Base-by-base conservation (phyloP, 441 rosid species). In the Mallotus japonicus region DNA sequence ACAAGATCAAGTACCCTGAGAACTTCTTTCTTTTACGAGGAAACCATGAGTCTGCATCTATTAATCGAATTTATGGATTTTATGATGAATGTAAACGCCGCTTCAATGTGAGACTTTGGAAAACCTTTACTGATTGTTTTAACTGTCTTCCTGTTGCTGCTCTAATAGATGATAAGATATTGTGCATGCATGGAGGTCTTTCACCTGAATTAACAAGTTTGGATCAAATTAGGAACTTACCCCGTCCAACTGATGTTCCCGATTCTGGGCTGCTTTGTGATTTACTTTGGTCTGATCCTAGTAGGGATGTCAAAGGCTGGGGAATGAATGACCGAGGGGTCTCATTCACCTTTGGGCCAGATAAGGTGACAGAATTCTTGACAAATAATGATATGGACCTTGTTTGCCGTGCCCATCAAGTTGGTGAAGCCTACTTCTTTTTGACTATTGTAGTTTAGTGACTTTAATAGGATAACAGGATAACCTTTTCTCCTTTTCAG, bases 361-460 rank as follows among this genome's bases (percentile, higher is more conserved):
- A 92, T 79, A 89, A 79, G 82, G 98, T 94, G 67, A 77, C 90
- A 1, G 97, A 92, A 76, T 87, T 94, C 84, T 83, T 94, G 24
- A 69, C 79, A 16, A 88, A 81, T 60, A 94, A 89, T 81, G 96
- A 89, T 80, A 70, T 94, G 78, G 98, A 94, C 82, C 97, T 94
- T 80, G 92, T 94, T 65, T 94, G 98, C 14, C 98, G 98, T 75
- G 97, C 97, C 8, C 98, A 94, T 85, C 98, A 94, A 93, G 98
- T 92, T 64, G 58, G 69, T 74, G 60, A 65, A 54, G 49, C 59
- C 64, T 16, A 28, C 58, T 53, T 65, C 47, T 56, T 53, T 42
- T 67, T 73, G 6, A 50, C 10, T 65, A 16, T 64, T 58, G n/a
- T 13, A 22, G 49, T 17, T 57, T 13, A 9, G 57, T 17, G 19